Conservation (phyloP, 768 basidiomycete species). For the Hypholoma sublateritium region DNA sequence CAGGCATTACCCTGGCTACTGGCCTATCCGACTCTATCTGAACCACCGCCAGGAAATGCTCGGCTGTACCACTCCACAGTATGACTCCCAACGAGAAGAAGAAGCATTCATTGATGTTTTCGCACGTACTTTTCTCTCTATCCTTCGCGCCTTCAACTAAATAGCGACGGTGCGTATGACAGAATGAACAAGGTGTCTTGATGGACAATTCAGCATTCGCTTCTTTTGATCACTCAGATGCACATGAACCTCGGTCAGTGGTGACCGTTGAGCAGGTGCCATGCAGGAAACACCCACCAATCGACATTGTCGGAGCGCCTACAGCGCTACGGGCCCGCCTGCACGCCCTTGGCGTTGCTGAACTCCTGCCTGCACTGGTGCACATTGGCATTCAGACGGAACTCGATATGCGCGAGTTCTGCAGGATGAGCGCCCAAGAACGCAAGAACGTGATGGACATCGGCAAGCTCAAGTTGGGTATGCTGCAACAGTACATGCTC, state of each 20-base stretch:
- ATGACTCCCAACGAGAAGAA: slow-evolving; percentile 3
- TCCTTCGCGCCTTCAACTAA: background rate
- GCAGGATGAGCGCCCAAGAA: background rate
- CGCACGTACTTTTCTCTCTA: slow-evolving; percentile 3
- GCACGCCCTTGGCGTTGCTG: slow-evolving; percentile 18
- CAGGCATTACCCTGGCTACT: slow-evolving; percentile 6
- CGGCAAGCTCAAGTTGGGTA: background rate
- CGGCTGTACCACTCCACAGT: background rate
- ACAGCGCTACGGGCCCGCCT: slow-evolving; percentile 17
- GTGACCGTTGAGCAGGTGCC: slow-evolving; percentile 3
- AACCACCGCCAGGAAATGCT: background rate
- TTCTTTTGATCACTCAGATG: background rate
- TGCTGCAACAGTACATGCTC: background rate
- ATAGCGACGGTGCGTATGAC: background rate
- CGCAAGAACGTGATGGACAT: background rate
- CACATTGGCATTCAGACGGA: slow-evolving; percentile 21
- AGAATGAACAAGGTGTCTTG: background rate
- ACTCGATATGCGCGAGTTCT: slow-evolving; percentile 17
- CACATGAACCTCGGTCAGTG: background rate
- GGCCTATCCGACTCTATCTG: slow-evolving; percentile 11
- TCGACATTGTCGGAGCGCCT: slow-evolving; percentile 8
- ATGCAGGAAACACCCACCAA: slow-evolving; percentile 19
- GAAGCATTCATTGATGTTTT: slow-evolving; percentile 6
- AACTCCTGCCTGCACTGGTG: slow-evolving; percentile 26
- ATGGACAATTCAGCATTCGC: background rate